Conservation (phyloP, 2,329 filamentous ascomycete species). For the Xylaria sp. region DNA sequence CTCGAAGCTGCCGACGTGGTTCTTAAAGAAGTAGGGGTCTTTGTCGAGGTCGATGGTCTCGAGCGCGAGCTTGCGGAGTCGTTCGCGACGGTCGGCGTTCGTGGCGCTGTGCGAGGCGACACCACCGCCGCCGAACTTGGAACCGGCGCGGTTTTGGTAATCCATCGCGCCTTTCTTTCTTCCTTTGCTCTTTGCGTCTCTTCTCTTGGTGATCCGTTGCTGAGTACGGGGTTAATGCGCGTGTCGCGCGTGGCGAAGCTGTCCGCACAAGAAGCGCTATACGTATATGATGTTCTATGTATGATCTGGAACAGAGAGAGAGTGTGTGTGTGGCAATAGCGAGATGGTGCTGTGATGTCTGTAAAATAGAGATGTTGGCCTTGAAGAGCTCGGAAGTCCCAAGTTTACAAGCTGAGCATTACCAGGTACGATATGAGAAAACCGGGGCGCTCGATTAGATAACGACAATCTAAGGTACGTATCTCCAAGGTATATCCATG, state of each 20-base stretch:
- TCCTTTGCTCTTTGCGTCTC: not conserved
- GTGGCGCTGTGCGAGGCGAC: constrained; percentile 93
- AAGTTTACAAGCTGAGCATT: not conserved
- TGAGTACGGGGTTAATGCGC: not conserved
- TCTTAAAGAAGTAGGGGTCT: constrained; percentile 99
- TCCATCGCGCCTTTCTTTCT: constrained; percentile 62
- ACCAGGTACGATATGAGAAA: not conserved
- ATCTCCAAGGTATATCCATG: too few species aligned
- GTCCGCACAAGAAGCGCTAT: not conserved
- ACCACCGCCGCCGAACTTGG: constrained; percentile 97
- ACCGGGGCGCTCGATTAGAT: constrained; percentile 23
- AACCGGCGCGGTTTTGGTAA: constrained; percentile 92
- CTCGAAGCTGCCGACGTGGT: constrained; percentile 98
- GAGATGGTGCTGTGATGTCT: not conserved
- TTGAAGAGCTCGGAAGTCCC: not conserved
- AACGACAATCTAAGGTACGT: not conserved
- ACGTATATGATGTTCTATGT: not conserved
- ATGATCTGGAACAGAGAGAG: not conserved
- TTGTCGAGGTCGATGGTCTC: constrained; percentile 99
- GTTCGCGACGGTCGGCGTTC: constrained; percentile 96
- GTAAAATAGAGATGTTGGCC: not conserved
- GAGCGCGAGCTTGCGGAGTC: constrained; percentile 95
- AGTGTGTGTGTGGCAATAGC: too few species aligned
- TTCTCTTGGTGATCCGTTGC: not conserved
- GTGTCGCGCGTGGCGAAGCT: not conserved